Base-by-base conservation (phyloP, 495 filamentous ascomycete genomes). In the Aspergillus homomorphus region DNA sequence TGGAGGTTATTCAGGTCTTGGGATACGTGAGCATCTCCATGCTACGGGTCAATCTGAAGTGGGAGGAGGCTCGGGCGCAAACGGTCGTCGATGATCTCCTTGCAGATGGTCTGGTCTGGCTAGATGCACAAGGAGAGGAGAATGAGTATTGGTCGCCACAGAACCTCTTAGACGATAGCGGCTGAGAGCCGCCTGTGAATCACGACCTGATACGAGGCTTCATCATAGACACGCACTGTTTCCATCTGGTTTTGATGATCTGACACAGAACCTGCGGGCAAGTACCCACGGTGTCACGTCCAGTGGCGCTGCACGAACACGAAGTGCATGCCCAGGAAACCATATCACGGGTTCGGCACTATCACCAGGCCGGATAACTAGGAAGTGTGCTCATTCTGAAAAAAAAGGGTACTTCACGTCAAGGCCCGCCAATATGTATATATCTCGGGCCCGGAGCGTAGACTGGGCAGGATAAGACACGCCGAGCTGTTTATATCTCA, bases 91-190 rank as follows among this genome's bases (percentile, higher is more conserved):
- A 96, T 33, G 94, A 99, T 72, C 71, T 99, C 21, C 71, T 97
- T n/a, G 86, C 86, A 6, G 93, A 96, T 66, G 89, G 89, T 22
- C 82, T 99, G 70, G 88, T 98, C 18, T 99, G 94, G 94, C 83
- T 98, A 7, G 94, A 99, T 73, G 82, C 80, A 50, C 92, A 98
- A 72, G 85, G 83, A 18, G 78, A 81, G 8, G 92, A 98, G 75
- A 91, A 86, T 65, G 94, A 98, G 73, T 99, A 96, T 67, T 99
- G 94, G 95, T 92, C 89, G 53, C 95, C 94, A 22, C 76, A 78
- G 48, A 72, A 71, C 53, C 66, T 80, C 12, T 57, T 80, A 10
- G 74, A 67, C 53, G 75, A 80, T 56, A 74, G 64, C 52, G 66
- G 69, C 50, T 77, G 71, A 78, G 30, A 7, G 18, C 33, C 24